Evolutionary conservation across 2,329 filamentous ascomycete species (phyloP), one percentile per base, ranked within the genome.

Genomic region (Cercospora sesami): DNA sequence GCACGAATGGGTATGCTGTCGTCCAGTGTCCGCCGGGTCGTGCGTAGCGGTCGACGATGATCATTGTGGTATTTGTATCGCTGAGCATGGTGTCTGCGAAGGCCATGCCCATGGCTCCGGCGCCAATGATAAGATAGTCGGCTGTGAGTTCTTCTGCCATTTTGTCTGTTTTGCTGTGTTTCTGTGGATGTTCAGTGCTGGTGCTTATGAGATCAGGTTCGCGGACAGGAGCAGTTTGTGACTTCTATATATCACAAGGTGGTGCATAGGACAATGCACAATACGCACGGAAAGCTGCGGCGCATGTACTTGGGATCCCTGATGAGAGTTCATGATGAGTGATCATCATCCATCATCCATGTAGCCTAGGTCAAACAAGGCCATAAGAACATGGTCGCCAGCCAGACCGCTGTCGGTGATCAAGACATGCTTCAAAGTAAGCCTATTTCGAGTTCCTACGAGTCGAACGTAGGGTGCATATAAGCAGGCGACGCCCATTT

Each of bases 1-100:
- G 70, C 5, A 73, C 70, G 59, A 64, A 73, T 4, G 72, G 70
- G 31, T 73, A 73, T 3, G 72, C 69, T n/a, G 61, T 64, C 0
- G 61, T 70, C 72, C 72, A 73, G 28, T 73, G 72, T 8, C 72
- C 71, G 36, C 70, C 70, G 31, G 70, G 70, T n/a, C 64, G 65
- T 5, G 68, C 65, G 36, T 72, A 62, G 39, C 60, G 39, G 9
- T 48, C 42, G 42, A 48, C 18, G 10, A 48, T 48, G 21, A 12
- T n/a, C n/a, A 48, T 48, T 23, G 42, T 23, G 2, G 42, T 18
- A 0, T 48, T 5, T 23, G 42, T 48, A 18, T 48, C 42, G 18
- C 42, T 48, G 18, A 48, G 42, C 42, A 48, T 48, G 4, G 42
- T 48, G 3, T 48, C 42, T 48, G 42, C 42, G 9, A 48, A 48